Conservation (phyloP, 1,284 basidiomycete species). For the Ustilago hordei region DNA sequence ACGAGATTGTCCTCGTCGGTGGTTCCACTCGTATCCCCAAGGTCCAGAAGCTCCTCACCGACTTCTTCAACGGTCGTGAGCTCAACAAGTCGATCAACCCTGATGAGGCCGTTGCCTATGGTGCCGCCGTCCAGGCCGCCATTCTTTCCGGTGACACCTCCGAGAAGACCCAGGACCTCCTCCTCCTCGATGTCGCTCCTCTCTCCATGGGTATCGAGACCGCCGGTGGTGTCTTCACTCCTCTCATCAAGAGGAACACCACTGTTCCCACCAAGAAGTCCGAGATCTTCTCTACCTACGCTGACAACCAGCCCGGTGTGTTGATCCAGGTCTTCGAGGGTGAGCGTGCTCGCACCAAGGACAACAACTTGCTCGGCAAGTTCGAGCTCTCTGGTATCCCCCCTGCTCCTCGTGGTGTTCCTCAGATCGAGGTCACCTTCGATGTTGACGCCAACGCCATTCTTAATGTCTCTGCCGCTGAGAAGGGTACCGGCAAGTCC, state of each 20-base stretch:
- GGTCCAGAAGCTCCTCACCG: slow-evolving; percentile 96
- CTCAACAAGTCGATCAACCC: slow-evolving; percentile 86
- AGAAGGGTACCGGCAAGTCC: slow-evolving; percentile 98
- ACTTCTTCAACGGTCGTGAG: slow-evolving; percentile 90
- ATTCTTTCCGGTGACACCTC: slow-evolving; percentile 98
- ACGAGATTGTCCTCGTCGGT: slow-evolving; percentile 97
- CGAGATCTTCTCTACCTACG: slow-evolving; percentile 98
- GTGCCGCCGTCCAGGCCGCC: slow-evolving; percentile 98
- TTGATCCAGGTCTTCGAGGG: slow-evolving; percentile 99
- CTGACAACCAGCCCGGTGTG: slow-evolving; percentile 99
- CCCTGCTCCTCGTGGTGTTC: slow-evolving; percentile 96
- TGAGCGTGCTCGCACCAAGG: slow-evolving; percentile 98
- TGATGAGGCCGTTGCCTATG: slow-evolving; percentile 98
- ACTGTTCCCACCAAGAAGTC: slow-evolving; percentile 99
- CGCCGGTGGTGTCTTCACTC: slow-evolving; percentile 98
- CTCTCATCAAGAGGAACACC: slow-evolving; percentile 97
- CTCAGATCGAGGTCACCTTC: slow-evolving; percentile 98
- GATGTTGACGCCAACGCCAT: slow-evolving; percentile 99
- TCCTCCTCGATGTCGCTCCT: slow-evolving; percentile 96
- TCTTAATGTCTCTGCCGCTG: slow-evolving; percentile 92
- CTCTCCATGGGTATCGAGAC: slow-evolving; percentile 97
- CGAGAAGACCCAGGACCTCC: slow-evolving; percentile 95
- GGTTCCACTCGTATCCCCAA: slow-evolving; percentile 99
- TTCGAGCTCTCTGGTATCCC: slow-evolving; percentile 98
- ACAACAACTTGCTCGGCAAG: slow-evolving; percentile 98